Conservation (phyloP, 2,329 filamentous ascomycete species). For the Triangularia setosa region DNA sequence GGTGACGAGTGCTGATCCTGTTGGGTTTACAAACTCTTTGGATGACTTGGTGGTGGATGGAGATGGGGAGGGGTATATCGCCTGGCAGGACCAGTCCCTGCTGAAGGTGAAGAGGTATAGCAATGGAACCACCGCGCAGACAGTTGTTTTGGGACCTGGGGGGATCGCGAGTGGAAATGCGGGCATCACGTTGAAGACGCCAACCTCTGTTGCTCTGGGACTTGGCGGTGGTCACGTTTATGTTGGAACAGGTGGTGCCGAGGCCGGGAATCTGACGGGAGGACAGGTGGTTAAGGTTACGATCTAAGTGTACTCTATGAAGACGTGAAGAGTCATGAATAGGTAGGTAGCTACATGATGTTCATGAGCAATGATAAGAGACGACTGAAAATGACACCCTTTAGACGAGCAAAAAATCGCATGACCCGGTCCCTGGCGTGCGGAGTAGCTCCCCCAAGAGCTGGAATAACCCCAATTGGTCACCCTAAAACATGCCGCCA, state of each 20-base stretch:
- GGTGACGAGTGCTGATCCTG: not conserved
- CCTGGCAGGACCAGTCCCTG: not conserved
- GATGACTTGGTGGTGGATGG: not conserved
- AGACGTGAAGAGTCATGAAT: not conserved
- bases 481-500: not conserved
- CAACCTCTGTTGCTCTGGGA: not conserved
- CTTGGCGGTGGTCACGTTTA: not conserved
- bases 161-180: not conserved
- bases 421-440: not conserved
- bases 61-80: not conserved
- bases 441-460: not conserved
- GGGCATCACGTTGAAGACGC: not conserved
- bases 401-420: not conserved
- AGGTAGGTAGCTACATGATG: not conserved
- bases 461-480: not conserved
- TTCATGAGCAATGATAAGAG: not conserved
- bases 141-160: not conserved
- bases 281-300: constrained; percentile 1
- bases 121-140: not conserved
- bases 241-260: not conserved
- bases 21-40: not conserved
- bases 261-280: not conserved
- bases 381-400: not conserved
- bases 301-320: not conserved
- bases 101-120: not conserved